Conservation (phyloP, 495 filamentous ascomycete genomes). For the Neurospora tetraspora region DNA sequence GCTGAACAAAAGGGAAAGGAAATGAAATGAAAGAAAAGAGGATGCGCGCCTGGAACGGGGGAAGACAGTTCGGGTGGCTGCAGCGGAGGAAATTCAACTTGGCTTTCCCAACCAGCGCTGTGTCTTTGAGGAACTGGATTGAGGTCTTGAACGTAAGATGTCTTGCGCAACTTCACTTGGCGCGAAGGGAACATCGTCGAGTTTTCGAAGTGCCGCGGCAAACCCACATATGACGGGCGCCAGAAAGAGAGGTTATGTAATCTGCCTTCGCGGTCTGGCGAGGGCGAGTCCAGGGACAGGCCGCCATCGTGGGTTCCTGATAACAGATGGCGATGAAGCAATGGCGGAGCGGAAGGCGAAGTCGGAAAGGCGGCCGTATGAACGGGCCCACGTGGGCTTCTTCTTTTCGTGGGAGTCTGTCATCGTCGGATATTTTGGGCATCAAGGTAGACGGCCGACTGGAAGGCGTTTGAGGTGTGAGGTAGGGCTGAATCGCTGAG, state of each 20-base stretch:
- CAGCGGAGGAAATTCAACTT: background rate
- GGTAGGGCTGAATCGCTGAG: background rate
- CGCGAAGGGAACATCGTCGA: background rate
- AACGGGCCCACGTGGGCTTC: background rate
- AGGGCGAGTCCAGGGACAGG: background rate
- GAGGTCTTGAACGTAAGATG: background rate
- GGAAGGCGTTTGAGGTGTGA: background rate
- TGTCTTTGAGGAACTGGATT: background rate
- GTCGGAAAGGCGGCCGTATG: background rate
- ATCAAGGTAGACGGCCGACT: background rate
- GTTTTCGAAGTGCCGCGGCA: background rate
- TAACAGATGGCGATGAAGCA: background rate
- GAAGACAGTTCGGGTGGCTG: background rate
- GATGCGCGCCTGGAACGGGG: background rate
- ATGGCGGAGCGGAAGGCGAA: background rate
- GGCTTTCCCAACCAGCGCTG: background rate
- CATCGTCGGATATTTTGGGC: background rate
- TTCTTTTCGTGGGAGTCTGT: background rate
- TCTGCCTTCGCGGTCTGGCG: background rate
- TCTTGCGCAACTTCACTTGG: background rate
- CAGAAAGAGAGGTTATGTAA: background rate
- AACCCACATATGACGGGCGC: background rate
- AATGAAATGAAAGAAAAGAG: background rate
- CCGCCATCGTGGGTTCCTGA: background rate
- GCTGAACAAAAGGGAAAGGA: background rate